A percentile compares a stretch with the other conserved stretches of the same genome.
phyloP scores from a whole-genome alignment of 2,329 filamentous ascomycete genomes.

The Penicillium sp. region DNA sequence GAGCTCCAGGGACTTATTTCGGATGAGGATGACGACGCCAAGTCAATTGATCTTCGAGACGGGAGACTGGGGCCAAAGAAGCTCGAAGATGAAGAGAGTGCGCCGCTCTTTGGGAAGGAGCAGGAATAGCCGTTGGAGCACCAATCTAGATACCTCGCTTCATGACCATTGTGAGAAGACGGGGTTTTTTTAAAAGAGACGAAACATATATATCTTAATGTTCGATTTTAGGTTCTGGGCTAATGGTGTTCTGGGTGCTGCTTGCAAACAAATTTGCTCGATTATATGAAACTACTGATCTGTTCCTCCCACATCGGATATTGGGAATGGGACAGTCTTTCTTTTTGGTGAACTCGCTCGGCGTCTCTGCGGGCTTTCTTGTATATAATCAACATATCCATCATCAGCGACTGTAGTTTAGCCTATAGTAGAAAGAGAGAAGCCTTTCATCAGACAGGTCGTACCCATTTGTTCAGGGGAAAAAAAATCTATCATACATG shows the following conservation, averaged over 20 bases:
- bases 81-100: slow-evolving; percentile 36
- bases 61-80: slow-evolving; percentile 33
- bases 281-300: not conserved
- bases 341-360: not conserved
- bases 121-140: not conserved
- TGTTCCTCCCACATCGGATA: not conserved
- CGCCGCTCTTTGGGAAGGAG: slow-evolving; percentile 27
- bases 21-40: slow-evolving; percentile 74
- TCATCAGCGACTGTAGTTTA: not conserved
- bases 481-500: slow-evolving; percentile 19
- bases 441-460: not conserved
- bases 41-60: slow-evolving; percentile 8
- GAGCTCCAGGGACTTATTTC: slow-evolving; percentile 90
- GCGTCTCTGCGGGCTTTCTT: not conserved
- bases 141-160: not conserved
- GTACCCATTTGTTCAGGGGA: not conserved
- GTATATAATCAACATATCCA: not conserved
- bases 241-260: not conserved
- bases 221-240: not conserved
- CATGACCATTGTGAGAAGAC: not conserved
- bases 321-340: not conserved
- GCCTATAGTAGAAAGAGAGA: not conserved
- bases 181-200: not conserved
- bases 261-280: not conserved
- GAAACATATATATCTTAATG: not conserved